phyloP scores from a whole-genome alignment of 192 early-diverging fungal species.

The Linnemannia schmuckeri region DNA sequence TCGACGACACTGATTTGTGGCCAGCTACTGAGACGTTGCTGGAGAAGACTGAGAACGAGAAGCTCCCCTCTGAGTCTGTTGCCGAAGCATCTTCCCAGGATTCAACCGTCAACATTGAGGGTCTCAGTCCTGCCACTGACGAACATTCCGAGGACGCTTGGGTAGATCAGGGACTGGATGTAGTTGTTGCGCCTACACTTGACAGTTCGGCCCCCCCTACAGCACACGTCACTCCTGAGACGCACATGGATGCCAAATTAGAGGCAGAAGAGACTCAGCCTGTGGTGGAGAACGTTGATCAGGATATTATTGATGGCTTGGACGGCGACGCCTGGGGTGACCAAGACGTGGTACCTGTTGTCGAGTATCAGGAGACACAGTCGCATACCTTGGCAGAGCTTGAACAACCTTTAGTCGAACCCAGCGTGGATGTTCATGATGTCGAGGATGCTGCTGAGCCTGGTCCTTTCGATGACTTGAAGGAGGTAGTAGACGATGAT shows the following conservation, averaged over 20 bases:
- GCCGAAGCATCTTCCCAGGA: not conserved
- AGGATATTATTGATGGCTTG: not conserved
- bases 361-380: not conserved
- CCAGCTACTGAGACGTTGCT: not conserved
- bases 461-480: not conserved
- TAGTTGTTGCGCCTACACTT: not conserved
- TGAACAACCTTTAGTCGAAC: not conserved
- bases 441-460: not conserved
- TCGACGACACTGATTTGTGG: conserved; percentile 25
- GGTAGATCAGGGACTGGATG: not conserved
- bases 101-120: not conserved
- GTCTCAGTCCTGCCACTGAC: not conserved
- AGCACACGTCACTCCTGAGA: not conserved
- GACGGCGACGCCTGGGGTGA: conserved; percentile 5
- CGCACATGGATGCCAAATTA: not conserved
- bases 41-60: not conserved
- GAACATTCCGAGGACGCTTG: not conserved
- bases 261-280: not conserved
- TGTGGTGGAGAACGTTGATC: not conserved
- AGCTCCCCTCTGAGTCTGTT: not conserved
- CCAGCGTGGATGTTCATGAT: not conserved
- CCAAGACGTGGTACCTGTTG: not conserved
- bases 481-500: not conserved
- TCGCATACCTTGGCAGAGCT: not conserved
- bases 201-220: not conserved